A percentile compares a stretch with the other conserved stretches of the same genome.
Evolutionary conservation across 441 rosid genomes (phyloP).

Genomic region (Gossypium schwendimanii): DNA sequence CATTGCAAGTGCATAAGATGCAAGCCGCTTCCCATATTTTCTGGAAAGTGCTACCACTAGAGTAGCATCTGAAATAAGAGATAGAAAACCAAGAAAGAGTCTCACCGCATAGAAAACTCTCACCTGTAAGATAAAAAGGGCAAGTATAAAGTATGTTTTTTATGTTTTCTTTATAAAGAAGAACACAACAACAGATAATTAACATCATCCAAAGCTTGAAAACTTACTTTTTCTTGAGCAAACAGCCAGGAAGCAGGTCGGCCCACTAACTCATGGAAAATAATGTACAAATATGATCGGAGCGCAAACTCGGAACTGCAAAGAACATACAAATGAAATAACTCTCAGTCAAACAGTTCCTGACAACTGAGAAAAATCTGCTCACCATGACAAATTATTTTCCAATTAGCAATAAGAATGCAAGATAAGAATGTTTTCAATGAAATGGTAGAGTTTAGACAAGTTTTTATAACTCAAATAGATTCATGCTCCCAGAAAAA

Average conservation of each 20-base stretch:
- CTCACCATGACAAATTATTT: neutral
- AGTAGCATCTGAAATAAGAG: constrained; percentile 73
- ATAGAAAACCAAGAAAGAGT: constrained; percentile 74
- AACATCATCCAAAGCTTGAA: constrained; percentile 5
- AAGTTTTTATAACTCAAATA: neutral
- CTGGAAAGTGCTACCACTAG: constrained; percentile 81
- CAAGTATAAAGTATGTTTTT: neutral
- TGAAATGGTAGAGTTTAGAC: neutral
- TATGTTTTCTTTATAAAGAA: neutral
- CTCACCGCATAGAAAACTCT: constrained; percentile 89
- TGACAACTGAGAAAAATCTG: neutral
- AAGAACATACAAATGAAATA: constrained; percentile 8
- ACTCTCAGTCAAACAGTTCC: neutral
- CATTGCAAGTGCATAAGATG: constrained; percentile 85
- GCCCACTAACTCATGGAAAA: constrained; percentile 74
- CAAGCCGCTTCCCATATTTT: constrained; percentile 82
- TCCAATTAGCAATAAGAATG: neutral
- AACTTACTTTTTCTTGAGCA: constrained; percentile 69
- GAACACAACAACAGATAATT: neutral
- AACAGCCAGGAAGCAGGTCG: constrained; percentile 78
- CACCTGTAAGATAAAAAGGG: constrained; percentile 36
- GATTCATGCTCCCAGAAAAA: neutral
- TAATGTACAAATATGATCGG: constrained; percentile 72
- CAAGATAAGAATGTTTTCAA: neutral
- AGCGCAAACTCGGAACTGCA: constrained; percentile 90